A percentile compares a stretch with the other conserved stretches of the same genome.
Evolutionary conservation across 2,329 filamentous ascomycete genomes (phyloP).

Genomic region (Rosellinia necatrix): DNA sequence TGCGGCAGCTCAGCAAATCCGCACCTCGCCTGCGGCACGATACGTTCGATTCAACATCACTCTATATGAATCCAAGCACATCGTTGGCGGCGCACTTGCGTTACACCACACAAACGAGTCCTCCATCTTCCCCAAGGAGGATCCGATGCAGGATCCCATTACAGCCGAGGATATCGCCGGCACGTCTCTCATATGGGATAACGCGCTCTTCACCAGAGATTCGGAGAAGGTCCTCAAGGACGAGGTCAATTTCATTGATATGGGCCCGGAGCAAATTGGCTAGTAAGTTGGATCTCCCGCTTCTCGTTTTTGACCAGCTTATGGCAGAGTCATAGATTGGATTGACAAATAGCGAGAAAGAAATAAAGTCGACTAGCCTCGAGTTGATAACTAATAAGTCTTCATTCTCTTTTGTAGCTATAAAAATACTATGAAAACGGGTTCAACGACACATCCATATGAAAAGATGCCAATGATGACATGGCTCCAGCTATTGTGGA

Average conservation of each 20-base stretch:
- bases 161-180: constrained; percentile 36
- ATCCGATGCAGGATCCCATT: constrained; percentile 29
- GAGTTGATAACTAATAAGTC: constrained; percentile 5
- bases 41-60: constrained; percentile 29
- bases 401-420: constrained; percentile 9
- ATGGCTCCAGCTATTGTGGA: constrained; percentile 29
- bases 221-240: constrained; percentile 30
- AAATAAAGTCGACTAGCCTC: neutral
- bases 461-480: constrained; percentile 23
- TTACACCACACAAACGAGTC: constrained; percentile 24
- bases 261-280: constrained; percentile 27
- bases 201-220: constrained; percentile 31
- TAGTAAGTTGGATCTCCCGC: constrained; percentile 33
- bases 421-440: constrained; percentile 10
- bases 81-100: constrained; percentile 32
- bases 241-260: constrained; percentile 28
- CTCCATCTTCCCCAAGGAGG: constrained; percentile 30
- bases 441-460: constrained; percentile 28
- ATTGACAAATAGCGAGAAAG: neutral
- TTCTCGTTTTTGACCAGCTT: neutral
- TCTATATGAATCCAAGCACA: constrained; percentile 30
- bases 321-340: neutral
- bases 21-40: constrained; percentile 4
- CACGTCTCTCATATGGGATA: constrained; percentile 30
- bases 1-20: constrained; percentile 33